Conservation (phyloP, 768 basidiomycete genomes). For the Termitomyces sp. region DNA sequence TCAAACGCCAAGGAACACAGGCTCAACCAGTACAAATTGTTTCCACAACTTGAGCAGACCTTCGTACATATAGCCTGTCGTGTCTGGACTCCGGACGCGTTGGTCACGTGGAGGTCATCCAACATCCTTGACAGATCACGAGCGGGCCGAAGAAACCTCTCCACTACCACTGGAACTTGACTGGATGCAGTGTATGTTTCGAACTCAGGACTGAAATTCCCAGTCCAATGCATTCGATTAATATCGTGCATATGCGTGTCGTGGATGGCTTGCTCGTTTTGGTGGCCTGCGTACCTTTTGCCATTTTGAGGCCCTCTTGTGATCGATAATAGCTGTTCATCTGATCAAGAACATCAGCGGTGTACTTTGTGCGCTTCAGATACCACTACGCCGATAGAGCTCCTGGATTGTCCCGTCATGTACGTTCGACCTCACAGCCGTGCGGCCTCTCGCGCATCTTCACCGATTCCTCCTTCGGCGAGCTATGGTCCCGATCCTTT, state of each 20-base stretch:
- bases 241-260: background rate
- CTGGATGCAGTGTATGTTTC: too few relatives aligned
- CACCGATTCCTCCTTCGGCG: slow-evolving; percentile 26
- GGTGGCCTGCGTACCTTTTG: background rate
- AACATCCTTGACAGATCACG: too few relatives aligned
- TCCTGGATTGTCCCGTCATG: background rate
- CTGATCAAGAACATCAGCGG: slow-evolving; percentile 4
- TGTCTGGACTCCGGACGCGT: too few relatives aligned
- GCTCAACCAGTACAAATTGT: too few relatives aligned
- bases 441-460: slow-evolving; percentile 23
- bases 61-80: too few relatives aligned
- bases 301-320: background rate
- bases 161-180: too few relatives aligned
- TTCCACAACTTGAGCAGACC: too few relatives aligned
- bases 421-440: slow-evolving; percentile 16
- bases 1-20: too few relatives aligned
- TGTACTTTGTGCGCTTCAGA: background rate
- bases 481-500: slow-evolving; percentile 23
- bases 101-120: too few relatives aligned
- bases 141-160: too few relatives aligned
- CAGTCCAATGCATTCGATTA: too few relatives aligned
- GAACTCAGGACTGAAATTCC: too few relatives aligned
- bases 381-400: background rate
- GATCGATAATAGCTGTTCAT: slow-evolving; percentile 5
- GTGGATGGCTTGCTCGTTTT: background rate